Conservation (phyloP, 2,329 filamentous ascomycete species). For the Magnaporthales sp. region DNA sequence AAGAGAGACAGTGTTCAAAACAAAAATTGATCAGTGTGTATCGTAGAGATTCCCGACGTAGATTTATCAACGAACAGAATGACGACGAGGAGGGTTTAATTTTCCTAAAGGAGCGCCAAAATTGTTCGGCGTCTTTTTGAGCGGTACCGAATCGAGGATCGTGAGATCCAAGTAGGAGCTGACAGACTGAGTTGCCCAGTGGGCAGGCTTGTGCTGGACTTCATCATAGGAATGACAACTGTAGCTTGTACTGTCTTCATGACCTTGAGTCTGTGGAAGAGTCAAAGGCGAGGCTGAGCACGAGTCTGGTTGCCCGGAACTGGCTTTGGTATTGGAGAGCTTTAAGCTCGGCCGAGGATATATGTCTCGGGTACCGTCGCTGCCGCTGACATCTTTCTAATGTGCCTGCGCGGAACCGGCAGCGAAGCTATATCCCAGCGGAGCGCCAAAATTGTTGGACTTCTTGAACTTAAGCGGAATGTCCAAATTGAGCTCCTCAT, state of each 20-base stretch:
- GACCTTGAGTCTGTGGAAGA: background rate
- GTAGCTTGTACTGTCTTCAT: background rate
- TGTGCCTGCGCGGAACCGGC: background rate
- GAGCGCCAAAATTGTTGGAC: slow-evolving; percentile 38
- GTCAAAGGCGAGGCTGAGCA: background rate
- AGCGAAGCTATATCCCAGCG: slow-evolving; percentile 25
- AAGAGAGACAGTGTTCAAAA: background rate
- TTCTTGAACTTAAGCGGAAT: slow-evolving; percentile 36
- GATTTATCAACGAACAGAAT: background rate
- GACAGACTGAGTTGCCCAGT: background rate
- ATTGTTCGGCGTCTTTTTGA: background rate
- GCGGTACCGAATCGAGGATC: background rate
- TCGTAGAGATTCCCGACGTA: background rate
- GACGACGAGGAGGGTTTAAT: background rate
- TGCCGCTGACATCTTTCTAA: background rate
- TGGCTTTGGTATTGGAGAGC: background rate
- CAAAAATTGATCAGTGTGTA: background rate
- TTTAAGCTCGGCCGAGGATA: background rate
- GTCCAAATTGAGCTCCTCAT: slow-evolving; percentile 25
- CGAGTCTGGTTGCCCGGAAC: background rate
- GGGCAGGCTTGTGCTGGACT: background rate
- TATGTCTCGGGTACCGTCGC: background rate
- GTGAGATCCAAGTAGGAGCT: background rate
- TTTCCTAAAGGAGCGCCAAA: background rate
- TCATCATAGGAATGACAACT: background rate